phyloP scores from a whole-genome alignment of 345 rosid species.

The Xanthoceras sorbifolium region DNA sequence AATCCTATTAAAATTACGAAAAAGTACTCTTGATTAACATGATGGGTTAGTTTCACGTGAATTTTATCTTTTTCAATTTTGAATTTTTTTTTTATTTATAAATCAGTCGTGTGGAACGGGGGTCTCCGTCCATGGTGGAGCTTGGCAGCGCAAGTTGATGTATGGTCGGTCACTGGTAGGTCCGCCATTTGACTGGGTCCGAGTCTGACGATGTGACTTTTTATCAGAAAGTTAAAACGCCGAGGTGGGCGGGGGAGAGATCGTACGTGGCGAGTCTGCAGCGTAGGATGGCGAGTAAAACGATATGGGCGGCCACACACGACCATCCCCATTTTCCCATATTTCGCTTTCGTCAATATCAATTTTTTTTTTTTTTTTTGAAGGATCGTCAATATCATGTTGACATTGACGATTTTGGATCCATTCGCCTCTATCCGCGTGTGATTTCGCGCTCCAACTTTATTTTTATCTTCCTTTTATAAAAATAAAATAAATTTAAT shows the following conservation, averaged over 20 bases:
- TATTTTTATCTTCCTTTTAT: too few relatives aligned
- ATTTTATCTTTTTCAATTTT: too few relatives aligned
- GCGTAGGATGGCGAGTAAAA: background rate
- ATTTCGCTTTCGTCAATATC: slow-evolving; percentile 6
- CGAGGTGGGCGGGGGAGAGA: background rate
- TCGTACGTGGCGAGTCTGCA: background rate
- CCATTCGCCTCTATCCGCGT: background rate
- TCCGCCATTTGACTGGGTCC: slow-evolving; percentile 1
- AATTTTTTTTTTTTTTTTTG: too few relatives aligned
- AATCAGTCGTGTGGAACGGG: background rate
- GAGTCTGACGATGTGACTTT: background rate
- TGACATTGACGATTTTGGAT: background rate
- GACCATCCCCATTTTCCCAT: background rate
- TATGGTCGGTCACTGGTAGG: slow-evolving; percentile 2
- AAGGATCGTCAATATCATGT: too few relatives aligned
- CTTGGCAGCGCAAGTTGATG: background rate
- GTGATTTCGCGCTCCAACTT: background rate
- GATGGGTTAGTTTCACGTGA: too few relatives aligned
- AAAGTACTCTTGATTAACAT: too few relatives aligned
- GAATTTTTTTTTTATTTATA: too few relatives aligned
- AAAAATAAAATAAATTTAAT: too few relatives aligned
- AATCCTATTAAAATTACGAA: too few relatives aligned
- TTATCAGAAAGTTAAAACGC: background rate
- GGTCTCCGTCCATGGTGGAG: background rate
- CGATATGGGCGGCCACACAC: background rate